These are phyloP conservation scores for Apiotrichum montevideense DNA, from an alignment of 1,284 basidiomycete genomes.

Conservation along the genomic window DNA sequence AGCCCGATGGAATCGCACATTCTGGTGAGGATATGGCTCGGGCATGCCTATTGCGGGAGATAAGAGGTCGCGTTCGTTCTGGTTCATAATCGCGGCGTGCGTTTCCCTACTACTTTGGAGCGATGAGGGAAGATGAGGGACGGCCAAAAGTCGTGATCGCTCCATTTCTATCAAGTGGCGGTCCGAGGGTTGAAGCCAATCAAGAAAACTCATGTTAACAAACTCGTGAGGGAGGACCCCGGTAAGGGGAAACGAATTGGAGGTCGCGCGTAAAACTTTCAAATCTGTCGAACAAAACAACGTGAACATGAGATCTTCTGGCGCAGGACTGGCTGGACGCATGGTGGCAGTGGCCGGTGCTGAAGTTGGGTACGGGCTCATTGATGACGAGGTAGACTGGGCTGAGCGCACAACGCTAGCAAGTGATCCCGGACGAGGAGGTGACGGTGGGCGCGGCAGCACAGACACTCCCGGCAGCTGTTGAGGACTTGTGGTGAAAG, in stretches of 20 bases:
- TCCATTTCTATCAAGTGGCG: constrained; percentile 29
- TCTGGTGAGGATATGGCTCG: constrained; percentile 42
- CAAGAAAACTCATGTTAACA: constrained; percentile 32
- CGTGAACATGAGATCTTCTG: constrained; percentile 22
- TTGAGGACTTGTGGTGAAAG: constrained; percentile 4
- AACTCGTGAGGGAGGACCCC: constrained; percentile 41
- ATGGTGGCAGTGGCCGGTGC: constrained; percentile 1
- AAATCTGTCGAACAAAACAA: constrained; percentile 39
- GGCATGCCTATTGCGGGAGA: constrained; percentile 40
- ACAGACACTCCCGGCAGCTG: neutral
- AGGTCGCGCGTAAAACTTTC: constrained; percentile 33
- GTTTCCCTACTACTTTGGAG: constrained; percentile 30
- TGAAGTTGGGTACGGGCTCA: constrained; percentile 1
- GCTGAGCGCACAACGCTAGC: neutral
- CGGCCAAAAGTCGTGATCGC: constrained; percentile 23
- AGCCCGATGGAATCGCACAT: constrained; percentile 30
- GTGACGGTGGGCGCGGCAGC: constrained; percentile 3
- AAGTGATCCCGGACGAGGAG: constrained; percentile 3
- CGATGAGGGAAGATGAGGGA: constrained; percentile 20
- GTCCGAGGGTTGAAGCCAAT: constrained; percentile 38
- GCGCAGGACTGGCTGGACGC: neutral
- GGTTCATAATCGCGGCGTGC: constrained; percentile 25
- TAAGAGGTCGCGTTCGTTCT: constrained; percentile 30
- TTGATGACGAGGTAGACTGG: constrained; percentile 1
- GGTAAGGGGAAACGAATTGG: constrained; percentile 24